Base-by-base conservation (phyloP, 208 protist species). In the Phytomonas sp. region DNA sequence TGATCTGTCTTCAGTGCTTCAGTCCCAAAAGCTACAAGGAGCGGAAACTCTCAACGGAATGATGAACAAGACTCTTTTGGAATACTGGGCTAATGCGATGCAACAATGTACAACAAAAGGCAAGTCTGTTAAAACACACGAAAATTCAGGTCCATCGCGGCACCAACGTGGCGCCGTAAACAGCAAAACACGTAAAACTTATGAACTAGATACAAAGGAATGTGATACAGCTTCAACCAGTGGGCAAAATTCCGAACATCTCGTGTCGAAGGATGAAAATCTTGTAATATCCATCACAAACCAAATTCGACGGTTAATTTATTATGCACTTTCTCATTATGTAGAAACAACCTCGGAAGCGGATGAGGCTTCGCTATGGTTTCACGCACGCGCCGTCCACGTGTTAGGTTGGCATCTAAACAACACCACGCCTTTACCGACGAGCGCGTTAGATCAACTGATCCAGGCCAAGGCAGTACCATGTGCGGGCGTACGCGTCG, bases 371-470 rank as follows among this genome's bases (percentile, higher is more conserved):
- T 76, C 75, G 14, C 65, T 65, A 34, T 88, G 80, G 76, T 74
- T 77, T 29, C 77, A 90, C 76, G 70, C 81, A 59, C 88, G 88
- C 10, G 84, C 83, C 11, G 83, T 83, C 26, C 80, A 83, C 29
- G 60, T 94, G 40, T 49, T 49, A 19, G 40, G 12, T 16, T 49
- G 40, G 40, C 40, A 49, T 12, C 40, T 49, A 49, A 49, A 49
- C 40, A 49, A 16, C 40, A 4, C 40, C 14, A 49, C 40, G 7
- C 14, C 40, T 49, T 16, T 49, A 49, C 40, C 40, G 14, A 12
- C 12, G 14, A 49, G 40, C 40, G 12, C 71, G 4, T 26, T 86
- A 49, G 76, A 82, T 60, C 52, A 23, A 30, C 66, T 86, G 36
- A 34, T 81, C 59, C 74, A 70, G 16, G 72, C 70, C 3, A 75